Evolutionary conservation across 164 flowering plant genomes (phyloP).

Genomic region (Protea cynaroides): DNA sequence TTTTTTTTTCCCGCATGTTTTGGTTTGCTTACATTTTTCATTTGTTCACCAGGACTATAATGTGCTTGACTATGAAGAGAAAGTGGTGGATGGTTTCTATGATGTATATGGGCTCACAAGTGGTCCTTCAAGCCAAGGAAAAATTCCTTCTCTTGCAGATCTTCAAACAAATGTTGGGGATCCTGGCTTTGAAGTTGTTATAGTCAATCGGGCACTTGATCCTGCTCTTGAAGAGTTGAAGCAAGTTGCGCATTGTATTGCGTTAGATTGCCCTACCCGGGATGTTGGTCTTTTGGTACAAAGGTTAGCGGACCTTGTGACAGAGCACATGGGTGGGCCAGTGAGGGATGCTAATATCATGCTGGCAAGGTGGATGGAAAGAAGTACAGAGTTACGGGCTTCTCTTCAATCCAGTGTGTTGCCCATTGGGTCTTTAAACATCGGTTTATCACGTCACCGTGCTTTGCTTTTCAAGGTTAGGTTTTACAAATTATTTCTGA

Average conservation of each 20-base stretch:
- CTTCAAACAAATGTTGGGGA: constrained; percentile 58
- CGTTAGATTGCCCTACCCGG: constrained; percentile 54
- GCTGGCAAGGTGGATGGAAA: constrained; percentile 82
- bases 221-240: constrained; percentile 72
- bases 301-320: constrained; percentile 88
- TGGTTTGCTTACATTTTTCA: constrained; percentile 13
- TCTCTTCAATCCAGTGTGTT: constrained; percentile 74
- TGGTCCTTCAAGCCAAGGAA: constrained; percentile 53
- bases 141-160: constrained; percentile 82
- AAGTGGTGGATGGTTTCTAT: constrained; percentile 89
- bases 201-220: constrained; percentile 75
- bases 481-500: not conserved
- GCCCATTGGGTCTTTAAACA: constrained; percentile 84
- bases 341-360: constrained; percentile 80
- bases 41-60: constrained; percentile 56
- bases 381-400: constrained; percentile 61
- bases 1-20: too few relatives aligned
- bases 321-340: constrained; percentile 94
- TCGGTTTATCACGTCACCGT: constrained; percentile 89
- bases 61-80: constrained; percentile 90
- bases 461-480: constrained; percentile 97
- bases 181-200: constrained; percentile 72
- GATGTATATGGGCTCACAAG: constrained; percentile 66
- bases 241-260: constrained; percentile 85
- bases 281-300: constrained; percentile 55